phyloP scores from a whole-genome alignment of 2,329 filamentous ascomycete species.

The Nothopassalora personata region DNA sequence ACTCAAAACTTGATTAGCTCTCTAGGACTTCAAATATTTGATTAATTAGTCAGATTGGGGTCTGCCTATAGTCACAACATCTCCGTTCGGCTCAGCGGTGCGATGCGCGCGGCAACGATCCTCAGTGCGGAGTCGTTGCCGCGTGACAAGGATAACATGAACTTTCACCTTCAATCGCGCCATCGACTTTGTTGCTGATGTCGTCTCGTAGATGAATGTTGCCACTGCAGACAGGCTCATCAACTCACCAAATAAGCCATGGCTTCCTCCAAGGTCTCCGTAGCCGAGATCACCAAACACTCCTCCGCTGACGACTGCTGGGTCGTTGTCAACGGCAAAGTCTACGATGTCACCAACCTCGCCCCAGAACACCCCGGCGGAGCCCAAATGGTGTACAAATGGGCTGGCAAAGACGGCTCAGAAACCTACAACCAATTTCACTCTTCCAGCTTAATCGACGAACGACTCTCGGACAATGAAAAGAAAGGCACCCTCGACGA shows the following conservation, averaged over 20 bases:
- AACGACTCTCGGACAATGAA: constrained; percentile 39
- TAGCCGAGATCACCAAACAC: constrained; percentile 32
- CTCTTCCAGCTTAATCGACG: constrained; percentile 39
- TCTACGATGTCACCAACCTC: constrained; percentile 65
- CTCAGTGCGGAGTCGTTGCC: constrained; percentile 1
- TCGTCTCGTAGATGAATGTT: not conserved
- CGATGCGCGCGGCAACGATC: not conserved
- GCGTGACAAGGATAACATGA: not conserved
- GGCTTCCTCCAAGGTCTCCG: constrained; percentile 17
- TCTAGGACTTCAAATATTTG: no score
- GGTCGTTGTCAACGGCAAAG: constrained; percentile 63
- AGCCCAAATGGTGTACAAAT: constrained; percentile 47
- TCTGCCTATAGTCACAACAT: no score
- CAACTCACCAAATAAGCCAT: not conserved
- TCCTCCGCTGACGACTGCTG: constrained; percentile 44
- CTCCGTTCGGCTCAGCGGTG: not conserved
- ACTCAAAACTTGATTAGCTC: no score
- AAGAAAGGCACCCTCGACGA: constrained; percentile 36
- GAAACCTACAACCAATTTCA: constrained; percentile 52
- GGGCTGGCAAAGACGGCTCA: constrained; percentile 53
- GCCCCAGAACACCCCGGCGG: constrained; percentile 60
- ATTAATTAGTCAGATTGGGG: no score
- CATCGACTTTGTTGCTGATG: not conserved
- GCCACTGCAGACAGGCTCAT: not conserved
- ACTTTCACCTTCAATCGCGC: not conserved